Evolutionary conservation across 768 basidiomycete species (phyloP), one percentile per base, ranked within the genome.

Genomic region (Rhizopogon roseolus): DNA sequence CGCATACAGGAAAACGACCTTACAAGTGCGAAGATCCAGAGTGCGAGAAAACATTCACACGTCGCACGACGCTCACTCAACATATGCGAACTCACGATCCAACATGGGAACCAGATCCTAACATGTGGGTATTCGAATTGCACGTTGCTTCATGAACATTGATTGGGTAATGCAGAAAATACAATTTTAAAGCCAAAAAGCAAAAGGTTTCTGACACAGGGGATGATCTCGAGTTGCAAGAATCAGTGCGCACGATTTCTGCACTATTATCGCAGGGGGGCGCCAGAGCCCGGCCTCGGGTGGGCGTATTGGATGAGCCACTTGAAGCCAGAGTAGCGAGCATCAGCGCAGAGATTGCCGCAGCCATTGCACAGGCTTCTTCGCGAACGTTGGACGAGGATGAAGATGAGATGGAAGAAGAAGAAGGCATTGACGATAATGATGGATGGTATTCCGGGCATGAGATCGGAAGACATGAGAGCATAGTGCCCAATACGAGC

Each of bases 51-150:
- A 90, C 89, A 1, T 93, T 93, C 69, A 92, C 90, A 19, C 81
- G 92, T 53, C 79, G 90, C 54, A 90, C 90, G 52, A 92, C 90
- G 22, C 70, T 94, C 52, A 92, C 87, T 5, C 81, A 86, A 32
- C 92, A 93, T 69, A 92, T 93, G 90, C 81, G 85, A 54, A 89
- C 86, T 27, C 90, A 93, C 67, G 88, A 92, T 69, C 88, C 90
- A 42, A 76, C 75, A 58, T 93, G 89, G 88, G 86, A 86, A 60
- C 87, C 90, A 40, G 88, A 92, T 73, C 88, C 89, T 32, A 85
- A 84, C 60, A 76, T 89, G 90, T 91, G 67, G 60, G 86, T 76
- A 41, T 56, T 37, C 36, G 41, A 16, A 40, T 45, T 46, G 11
- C 5, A n/a, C 41, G 9, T 25, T 45, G 48, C 41, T 59, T 59